These are phyloP conservation scores for Echeveria elegans DNA, from an alignment of 164 flowering plant genomes.

Conservation along the genomic window DNA sequence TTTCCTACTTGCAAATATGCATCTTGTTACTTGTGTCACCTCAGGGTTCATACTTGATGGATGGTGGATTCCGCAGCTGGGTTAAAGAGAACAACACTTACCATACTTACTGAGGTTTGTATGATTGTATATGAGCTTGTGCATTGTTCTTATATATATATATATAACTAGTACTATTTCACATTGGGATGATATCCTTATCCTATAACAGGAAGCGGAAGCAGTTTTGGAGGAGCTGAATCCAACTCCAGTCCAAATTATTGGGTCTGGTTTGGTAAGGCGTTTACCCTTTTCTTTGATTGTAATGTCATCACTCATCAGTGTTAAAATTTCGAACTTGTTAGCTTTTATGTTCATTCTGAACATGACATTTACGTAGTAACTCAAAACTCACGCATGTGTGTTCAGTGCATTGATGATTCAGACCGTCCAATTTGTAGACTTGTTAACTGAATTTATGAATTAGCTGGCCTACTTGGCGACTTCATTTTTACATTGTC, in stretches of 20 bases:
- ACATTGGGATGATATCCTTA: slow-evolving; percentile 17
- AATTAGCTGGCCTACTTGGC: not conserved
- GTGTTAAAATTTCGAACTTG: not conserved
- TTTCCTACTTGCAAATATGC: slow-evolving; percentile 1
- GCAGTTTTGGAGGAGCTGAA: slow-evolving; percentile 76
- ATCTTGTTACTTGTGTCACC: slow-evolving; percentile 5
- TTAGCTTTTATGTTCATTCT: not conserved
- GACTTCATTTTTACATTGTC: not conserved
- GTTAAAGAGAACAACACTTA: slow-evolving; percentile 56
- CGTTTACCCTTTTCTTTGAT: not conserved
- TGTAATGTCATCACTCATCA: not conserved
- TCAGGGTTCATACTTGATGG: slow-evolving; percentile 68
- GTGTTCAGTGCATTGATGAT: slow-evolving; percentile 6
- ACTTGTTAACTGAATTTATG: not conserved
- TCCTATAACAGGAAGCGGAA: slow-evolving; percentile 78
- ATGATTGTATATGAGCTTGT: slow-evolving; percentile 13
- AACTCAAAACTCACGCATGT: not conserved
- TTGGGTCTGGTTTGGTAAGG: slow-evolving; percentile 72
- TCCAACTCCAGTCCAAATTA: slow-evolving; percentile 57
- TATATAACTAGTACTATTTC: slow-evolving; percentile 9
- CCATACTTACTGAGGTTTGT: slow-evolving; percentile 69
- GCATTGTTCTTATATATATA: not conserved
- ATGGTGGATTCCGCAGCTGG: slow-evolving; percentile 90
- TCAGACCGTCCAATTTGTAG: not conserved
- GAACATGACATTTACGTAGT: not conserved